These are phyloP conservation scores for Leccinum imitatum DNA, from an alignment of 768 basidiomycete species.

Conservation along the genomic window DNA sequence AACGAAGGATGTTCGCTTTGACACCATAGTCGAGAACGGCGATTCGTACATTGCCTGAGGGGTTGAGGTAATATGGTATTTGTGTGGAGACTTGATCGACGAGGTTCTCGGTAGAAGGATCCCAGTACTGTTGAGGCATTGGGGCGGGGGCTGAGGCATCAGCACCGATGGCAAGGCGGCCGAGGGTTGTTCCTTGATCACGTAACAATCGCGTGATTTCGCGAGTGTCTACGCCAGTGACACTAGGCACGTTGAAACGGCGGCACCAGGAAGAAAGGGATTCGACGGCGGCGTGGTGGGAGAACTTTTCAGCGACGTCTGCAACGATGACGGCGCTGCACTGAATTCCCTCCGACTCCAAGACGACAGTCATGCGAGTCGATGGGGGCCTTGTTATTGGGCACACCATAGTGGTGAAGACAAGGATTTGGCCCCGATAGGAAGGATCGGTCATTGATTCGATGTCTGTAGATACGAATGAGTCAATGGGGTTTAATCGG, in stretches of 20 bases:
- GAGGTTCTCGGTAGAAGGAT: conserved; percentile 88
- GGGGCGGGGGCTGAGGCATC: conserved; percentile 66
- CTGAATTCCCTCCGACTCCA: conserved; percentile 88
- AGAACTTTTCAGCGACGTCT: conserved; percentile 93
- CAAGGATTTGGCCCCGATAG: conserved; percentile 95
- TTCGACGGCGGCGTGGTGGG: conserved; percentile 93
- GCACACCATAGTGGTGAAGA: conserved; percentile 99
- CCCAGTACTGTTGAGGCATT: conserved; percentile 77
- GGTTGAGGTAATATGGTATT: too few species aligned
- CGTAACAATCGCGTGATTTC: conserved; percentile 92
- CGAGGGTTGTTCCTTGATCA: conserved; percentile 96
- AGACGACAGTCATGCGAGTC: conserved; percentile 72
- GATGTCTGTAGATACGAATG: conserved; percentile 64
- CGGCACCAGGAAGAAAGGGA: conserved; percentile 92
- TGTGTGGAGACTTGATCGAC: conserved; percentile 90
- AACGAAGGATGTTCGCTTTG: too few species aligned
- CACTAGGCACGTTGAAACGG: conserved; percentile 84
- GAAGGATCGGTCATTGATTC: conserved; percentile 99
- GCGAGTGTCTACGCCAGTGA: conserved; percentile 97
- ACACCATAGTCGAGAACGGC: too few species aligned
- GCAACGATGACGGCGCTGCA: conserved; percentile 92
- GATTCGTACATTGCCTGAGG: too few species aligned
- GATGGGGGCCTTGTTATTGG: conserved; percentile 68
- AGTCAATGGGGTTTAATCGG: conserved; percentile 8
- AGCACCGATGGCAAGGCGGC: conserved; percentile 80